A percentile compares a stretch with the other conserved stretches of the same genome.
Evolutionary conservation across 2,329 filamentous ascomycete species (phyloP).

Genomic region (Sporothrix humicola): DNA sequence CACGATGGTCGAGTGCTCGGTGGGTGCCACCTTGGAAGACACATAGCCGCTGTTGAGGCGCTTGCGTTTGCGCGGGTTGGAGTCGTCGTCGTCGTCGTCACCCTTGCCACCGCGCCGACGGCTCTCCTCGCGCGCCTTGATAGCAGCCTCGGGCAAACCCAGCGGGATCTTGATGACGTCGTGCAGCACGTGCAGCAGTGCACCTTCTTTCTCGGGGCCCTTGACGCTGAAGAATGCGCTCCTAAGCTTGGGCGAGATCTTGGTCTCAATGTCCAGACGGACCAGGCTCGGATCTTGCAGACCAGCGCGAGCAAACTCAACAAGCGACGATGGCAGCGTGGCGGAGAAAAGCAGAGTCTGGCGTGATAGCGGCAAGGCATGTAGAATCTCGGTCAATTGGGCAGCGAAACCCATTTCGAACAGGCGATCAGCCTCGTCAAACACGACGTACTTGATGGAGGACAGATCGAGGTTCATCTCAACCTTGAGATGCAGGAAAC

Average conservation of each 20-base stretch:
- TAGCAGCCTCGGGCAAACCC: conserved; percentile 62
- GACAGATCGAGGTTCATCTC: conserved; percentile 94
- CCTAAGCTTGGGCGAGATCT: conserved; percentile 94
- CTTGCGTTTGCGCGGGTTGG: conserved; percentile 78
- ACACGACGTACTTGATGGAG: conserved; percentile 91
- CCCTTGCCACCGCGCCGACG: neutral
- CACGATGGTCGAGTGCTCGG: conserved; percentile 89
- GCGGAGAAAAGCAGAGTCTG: conserved; percentile 96
- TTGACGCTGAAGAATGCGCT: conserved; percentile 95
- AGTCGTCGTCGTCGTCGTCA: conserved; percentile 38
- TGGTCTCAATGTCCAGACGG: conserved; percentile 89
- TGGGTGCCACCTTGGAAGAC: conserved; percentile 71
- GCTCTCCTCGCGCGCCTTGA: conserved; percentile 49
- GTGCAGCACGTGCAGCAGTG: conserved; percentile 84
- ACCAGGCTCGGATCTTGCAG: conserved; percentile 90
- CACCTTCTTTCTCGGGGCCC: conserved; percentile 90
- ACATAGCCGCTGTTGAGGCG: conserved; percentile 58
- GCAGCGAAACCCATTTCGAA: conserved; percentile 99
- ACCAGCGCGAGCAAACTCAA: conserved; percentile 93
- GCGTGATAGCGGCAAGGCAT: conserved; percentile 80
- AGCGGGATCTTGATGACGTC: conserved; percentile 91
- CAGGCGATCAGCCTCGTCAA: conserved; percentile 94
- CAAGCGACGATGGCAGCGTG: conserved; percentile 88
- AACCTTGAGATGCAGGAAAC: conserved; percentile 94
- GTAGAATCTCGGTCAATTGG: conserved; percentile 89